Conservation (phyloP, 306 rosid species). For the Cotoneaster glaucophyllus region DNA sequence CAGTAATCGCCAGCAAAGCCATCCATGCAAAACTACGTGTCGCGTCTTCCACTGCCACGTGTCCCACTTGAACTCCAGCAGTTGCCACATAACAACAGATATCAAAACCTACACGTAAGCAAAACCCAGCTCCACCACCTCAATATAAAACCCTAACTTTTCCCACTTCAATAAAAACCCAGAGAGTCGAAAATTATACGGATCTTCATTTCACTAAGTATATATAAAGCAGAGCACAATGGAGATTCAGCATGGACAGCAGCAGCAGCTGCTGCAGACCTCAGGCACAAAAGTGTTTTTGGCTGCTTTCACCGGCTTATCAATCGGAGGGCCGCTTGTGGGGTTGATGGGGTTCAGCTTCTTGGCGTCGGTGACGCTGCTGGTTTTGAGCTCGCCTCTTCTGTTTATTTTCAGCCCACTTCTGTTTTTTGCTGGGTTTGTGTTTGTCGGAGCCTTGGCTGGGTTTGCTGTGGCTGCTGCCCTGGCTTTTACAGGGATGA, state of each 20-base stretch:
- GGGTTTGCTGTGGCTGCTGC: conserved; percentile 13
- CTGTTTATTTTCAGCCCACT: conserved; percentile 20
- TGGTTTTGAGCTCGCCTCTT: conserved; percentile 19
- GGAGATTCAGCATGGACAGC: background rate
- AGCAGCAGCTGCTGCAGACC: background rate
- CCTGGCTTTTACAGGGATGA: conserved; percentile 1
- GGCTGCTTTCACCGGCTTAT: conserved; percentile 3
- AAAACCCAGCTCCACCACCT: background rate
- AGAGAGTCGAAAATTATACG: background rate
- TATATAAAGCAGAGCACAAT: background rate
- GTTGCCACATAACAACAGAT: background rate
- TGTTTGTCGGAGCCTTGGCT: background rate
- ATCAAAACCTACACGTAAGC: background rate
- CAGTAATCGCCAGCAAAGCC: background rate
- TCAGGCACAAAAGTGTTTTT: background rate
- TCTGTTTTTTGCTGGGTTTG: conserved; percentile 1
- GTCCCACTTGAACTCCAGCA: background rate
- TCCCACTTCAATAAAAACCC: background rate
- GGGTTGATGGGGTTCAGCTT: conserved; percentile 24
- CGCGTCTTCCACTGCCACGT: background rate
- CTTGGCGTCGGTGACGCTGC: conserved; percentile 14
- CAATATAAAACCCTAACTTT: background rate
- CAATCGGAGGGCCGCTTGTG: conserved; percentile 21
- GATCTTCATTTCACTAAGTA: background rate
- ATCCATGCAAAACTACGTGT: background rate